Evolutionary conservation across 164 flowering plant genomes (phyloP).

Genomic region (Piper longum): DNA sequence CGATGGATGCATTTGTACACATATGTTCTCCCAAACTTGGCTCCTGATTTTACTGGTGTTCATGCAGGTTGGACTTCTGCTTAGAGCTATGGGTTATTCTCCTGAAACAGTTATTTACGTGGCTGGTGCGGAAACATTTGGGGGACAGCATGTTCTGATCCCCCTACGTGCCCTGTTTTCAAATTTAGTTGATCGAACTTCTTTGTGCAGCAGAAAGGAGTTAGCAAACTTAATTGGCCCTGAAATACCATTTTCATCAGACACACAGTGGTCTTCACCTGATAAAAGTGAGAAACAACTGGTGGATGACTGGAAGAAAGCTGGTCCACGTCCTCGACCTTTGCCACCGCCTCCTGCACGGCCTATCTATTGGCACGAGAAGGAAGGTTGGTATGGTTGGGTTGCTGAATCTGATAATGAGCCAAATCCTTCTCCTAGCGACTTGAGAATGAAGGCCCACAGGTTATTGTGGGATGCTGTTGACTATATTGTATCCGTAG

Average conservation of each 20-base stretch:
- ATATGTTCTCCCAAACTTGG: neutral
- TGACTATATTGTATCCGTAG: conserved; percentile 83
- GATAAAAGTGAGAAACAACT: conserved; percentile 44
- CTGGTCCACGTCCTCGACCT: conserved; percentile 98
- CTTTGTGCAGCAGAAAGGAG: conserved; percentile 67
- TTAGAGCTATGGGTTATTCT: conserved; percentile 89
- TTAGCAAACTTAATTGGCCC: conserved; percentile 48
- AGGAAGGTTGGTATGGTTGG: conserved; percentile 99
- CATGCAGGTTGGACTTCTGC: conserved; percentile 81
- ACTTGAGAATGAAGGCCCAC: conserved; percentile 72
- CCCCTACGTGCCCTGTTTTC: conserved; percentile 85
- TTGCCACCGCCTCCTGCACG: conserved; percentile 98
- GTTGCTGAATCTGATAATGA: conserved; percentile 62
- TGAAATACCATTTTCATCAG: conserved; percentile 45
- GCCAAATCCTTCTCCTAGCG: conserved; percentile 63
- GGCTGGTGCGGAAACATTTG: conserved; percentile 84
- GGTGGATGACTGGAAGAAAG: conserved; percentile 75
- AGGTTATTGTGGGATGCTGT: conserved; percentile 89
- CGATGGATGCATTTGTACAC: too few species aligned
- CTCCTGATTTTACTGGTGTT: neutral
- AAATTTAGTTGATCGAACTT: conserved; percentile 70
- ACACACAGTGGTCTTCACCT: conserved; percentile 28
- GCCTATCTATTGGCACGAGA: conserved; percentile 81
- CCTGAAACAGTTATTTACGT: conserved; percentile 68
- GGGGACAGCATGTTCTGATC: conserved; percentile 84